Conservation (phyloP, 345 rosid genomes). For the Aquilaria sinensis region DNA sequence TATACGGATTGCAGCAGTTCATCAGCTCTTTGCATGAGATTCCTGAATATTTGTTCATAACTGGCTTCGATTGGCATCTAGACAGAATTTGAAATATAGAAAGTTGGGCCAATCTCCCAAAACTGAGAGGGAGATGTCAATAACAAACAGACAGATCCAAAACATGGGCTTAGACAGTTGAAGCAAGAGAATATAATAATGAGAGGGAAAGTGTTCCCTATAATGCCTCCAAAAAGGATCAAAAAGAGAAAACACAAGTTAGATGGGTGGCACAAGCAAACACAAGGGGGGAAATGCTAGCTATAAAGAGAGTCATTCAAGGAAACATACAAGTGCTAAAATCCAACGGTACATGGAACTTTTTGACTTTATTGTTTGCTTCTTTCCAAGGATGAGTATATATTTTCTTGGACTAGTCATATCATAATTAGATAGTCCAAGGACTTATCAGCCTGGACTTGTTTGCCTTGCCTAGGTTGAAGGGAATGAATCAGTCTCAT, state of each 20-base stretch:
- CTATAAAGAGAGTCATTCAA: slow-evolving; percentile 13
- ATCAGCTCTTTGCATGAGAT: no score
- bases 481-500: not conserved
- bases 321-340: slow-evolving; percentile 19
- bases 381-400: slow-evolving; percentile 5
- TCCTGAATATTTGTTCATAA: no score
- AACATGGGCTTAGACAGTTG: slow-evolving; percentile 18
- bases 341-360: slow-evolving; percentile 17
- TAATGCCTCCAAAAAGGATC: not conserved
- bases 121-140: slow-evolving; percentile 37
- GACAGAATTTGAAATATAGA: slow-evolving; percentile 18
- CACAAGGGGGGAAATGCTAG: slow-evolving; percentile 1
- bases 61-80: not conserved
- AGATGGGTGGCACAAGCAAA: not conserved
- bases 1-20: no score
- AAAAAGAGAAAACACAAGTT: not conserved
- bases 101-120: slow-evolving; percentile 10
- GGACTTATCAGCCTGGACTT: slow-evolving; percentile 10
- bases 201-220: slow-evolving; percentile 7
- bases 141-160: slow-evolving; percentile 30
- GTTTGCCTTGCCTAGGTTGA: slow-evolving; percentile 13
- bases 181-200: slow-evolving; percentile 14
- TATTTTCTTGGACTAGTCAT: slow-evolving; percentile 13
- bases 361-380: slow-evolving; percentile 13
- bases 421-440: slow-evolving; percentile 7